phyloP scores from a whole-genome alignment of 2,329 filamentous ascomycete genomes.

The Xylaria polymorpha region DNA sequence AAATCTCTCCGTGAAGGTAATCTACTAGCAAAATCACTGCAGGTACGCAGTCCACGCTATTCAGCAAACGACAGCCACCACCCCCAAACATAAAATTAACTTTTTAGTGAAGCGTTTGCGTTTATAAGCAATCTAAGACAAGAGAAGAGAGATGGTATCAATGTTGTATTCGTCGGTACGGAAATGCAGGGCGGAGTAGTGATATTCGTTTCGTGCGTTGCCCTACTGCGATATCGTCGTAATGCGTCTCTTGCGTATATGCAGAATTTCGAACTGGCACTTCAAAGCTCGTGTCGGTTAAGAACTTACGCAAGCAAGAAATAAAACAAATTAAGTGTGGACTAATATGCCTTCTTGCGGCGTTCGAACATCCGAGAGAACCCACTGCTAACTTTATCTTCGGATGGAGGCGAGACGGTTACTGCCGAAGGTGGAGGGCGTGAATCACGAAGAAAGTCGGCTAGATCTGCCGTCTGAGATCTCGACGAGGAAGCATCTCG shows the following conservation, averaged over 20 bases:
- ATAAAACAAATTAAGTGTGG: conserved; percentile 13
- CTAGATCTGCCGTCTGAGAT: conserved; percentile 73
- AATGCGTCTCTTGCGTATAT: conserved; percentile 2
- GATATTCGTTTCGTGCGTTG: not conserved
- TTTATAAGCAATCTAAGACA: conserved; percentile 17
- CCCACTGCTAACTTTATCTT: conserved; percentile 55
- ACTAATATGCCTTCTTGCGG: conserved; percentile 58
- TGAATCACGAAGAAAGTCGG: conserved; percentile 77
- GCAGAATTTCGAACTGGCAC: conserved; percentile 4
- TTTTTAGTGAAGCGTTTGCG: conserved; percentile 8
- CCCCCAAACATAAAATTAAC: not conserved
- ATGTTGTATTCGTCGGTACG: conserved; percentile 8
- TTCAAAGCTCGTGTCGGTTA: not conserved
- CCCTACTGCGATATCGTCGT: not conserved
- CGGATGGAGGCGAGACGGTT: conserved; percentile 46
- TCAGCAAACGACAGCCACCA: conserved; percentile 8
- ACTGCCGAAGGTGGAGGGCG: conserved; percentile 65
- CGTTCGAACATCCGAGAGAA: conserved; percentile 63
- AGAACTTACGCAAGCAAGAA: conserved; percentile 41
- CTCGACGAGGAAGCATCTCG: conserved; percentile 61
- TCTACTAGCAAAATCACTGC: conserved; percentile 15
- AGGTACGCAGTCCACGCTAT: conserved; percentile 14
- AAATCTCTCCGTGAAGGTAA: not conserved
- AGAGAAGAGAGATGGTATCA: conserved; percentile 33
- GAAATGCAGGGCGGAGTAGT: not conserved